These are phyloP conservation scores for Microcos paniculata DNA, from an alignment of 345 rosid species.

Conservation along the genomic window DNA sequence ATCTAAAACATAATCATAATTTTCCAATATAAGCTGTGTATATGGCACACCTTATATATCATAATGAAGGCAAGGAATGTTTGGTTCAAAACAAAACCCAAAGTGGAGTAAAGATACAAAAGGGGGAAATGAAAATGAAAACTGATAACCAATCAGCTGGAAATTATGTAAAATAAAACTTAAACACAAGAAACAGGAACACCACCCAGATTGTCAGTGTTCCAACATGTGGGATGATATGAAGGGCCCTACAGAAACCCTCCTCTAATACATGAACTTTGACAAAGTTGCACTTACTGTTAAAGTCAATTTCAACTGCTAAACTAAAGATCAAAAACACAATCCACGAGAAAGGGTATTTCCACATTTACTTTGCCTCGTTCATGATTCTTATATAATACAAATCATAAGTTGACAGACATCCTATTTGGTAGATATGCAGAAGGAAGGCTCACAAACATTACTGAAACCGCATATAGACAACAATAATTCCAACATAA, in stretches of 20 bases:
- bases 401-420: not conserved
- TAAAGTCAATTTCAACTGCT: not conserved
- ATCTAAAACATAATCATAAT: not conserved
- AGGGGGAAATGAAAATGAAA: not conserved
- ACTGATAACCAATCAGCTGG: not conserved
- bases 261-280: not conserved
- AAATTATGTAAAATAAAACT: not conserved
- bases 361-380: not conserved
- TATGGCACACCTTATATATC: not conserved
- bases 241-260: not conserved
- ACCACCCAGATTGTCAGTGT: not conserved
- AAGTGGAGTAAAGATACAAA: not conserved
- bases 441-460: not conserved
- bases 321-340: constrained; percentile 1
- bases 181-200: not conserved
- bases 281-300: not conserved
- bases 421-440: not conserved
- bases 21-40: not conserved
- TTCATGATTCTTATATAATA: not conserved
- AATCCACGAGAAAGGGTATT: not conserved
- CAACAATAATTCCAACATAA: not conserved
- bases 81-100: not conserved
- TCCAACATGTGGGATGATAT: not conserved
- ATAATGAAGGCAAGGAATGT: not conserved
- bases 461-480: not conserved